phyloP scores from a whole-genome alignment of 495 filamentous ascomycete genomes.

The Sordaria brevicollis region DNA sequence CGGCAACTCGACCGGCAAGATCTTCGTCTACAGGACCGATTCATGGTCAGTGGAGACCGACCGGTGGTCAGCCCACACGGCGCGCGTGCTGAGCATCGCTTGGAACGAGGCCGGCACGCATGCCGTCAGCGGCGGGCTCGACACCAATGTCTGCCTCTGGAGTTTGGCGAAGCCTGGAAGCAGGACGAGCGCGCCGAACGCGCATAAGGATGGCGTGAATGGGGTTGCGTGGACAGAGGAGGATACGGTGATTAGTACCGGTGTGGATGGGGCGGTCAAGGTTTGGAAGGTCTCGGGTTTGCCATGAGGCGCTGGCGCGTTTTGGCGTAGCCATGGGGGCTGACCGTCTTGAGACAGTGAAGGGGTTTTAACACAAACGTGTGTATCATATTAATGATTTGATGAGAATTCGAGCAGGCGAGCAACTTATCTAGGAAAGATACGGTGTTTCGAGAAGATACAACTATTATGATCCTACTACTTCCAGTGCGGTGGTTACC shows the following conservation, averaged over 20 bases:
- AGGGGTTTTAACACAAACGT: not conserved
- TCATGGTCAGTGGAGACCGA: slow-evolving; percentile 53
- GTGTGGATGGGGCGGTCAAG: slow-evolving; percentile 85
- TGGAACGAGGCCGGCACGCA: slow-evolving; percentile 71
- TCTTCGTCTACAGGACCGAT: slow-evolving; percentile 60
- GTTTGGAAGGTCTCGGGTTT: slow-evolving; percentile 69
- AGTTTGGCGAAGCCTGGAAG: slow-evolving; percentile 73
- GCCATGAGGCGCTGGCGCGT: slow-evolving; percentile 23
- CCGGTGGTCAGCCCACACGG: slow-evolving; percentile 89
- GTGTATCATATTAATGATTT: not conserved
- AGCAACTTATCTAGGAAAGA: not conserved
- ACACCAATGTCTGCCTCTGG: slow-evolving; percentile 90
- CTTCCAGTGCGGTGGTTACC: too few relatives aligned
- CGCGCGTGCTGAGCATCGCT: slow-evolving; percentile 67
- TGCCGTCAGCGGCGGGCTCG: slow-evolving; percentile 73
- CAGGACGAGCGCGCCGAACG: slow-evolving; percentile 66
- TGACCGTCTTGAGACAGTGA: not conserved
- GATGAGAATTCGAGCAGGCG: not conserved
- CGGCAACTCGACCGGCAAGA: slow-evolving; percentile 77
- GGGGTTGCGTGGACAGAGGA: slow-evolving; percentile 73
- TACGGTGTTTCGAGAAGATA: too few relatives aligned
- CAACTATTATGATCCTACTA: too few relatives aligned
- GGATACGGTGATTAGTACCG: slow-evolving; percentile 65
- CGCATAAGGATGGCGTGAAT: slow-evolving; percentile 91
- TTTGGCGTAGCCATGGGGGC: not conserved